Percentiles rank a stretch among this genome's conserved stretches.
These are phyloP conservation scores for Ophiostoma piceae DNA, from an alignment of 2,329 filamentous ascomycete species.

Conservation along the genomic window DNA sequence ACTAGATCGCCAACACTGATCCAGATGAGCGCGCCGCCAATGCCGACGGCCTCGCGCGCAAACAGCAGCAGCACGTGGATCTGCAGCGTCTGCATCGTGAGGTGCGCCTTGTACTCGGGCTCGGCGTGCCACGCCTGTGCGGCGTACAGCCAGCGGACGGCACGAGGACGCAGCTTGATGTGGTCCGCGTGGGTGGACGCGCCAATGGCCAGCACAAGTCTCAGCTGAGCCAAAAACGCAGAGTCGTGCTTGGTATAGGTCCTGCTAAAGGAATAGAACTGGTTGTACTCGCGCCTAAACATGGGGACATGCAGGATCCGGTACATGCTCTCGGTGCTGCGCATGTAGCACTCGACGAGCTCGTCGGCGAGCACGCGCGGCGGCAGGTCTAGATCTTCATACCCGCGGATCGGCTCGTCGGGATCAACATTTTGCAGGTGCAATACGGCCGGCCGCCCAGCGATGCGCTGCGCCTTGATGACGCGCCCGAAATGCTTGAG, in stretches of 20 bases:
- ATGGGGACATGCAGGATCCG: constrained; percentile 54
- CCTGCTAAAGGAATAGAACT: not conserved
- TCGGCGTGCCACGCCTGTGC: constrained; percentile 45
- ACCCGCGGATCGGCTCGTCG: constrained; percentile 24
- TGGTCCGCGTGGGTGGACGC: constrained; percentile 29
- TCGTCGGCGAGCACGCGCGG: constrained; percentile 43
- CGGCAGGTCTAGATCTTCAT: constrained; percentile 36
- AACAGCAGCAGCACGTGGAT: constrained; percentile 47
- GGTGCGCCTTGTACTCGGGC: constrained; percentile 45
- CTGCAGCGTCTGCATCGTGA: constrained; percentile 47
- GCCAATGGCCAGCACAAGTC: not conserved
- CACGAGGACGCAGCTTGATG: constrained; percentile 40
- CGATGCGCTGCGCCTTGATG: constrained; percentile 3
- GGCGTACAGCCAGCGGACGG: constrained; percentile 49
- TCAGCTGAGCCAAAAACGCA: not conserved
- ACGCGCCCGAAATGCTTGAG: not conserved
- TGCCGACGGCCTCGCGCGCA: constrained; percentile 41
- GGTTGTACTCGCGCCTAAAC: constrained; percentile 51
- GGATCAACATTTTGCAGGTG: not conserved
- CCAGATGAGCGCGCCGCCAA: constrained; percentile 46
- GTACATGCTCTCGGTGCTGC: constrained; percentile 51
- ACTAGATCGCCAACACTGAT: constrained; percentile 41
- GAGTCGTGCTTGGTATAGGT: not conserved
- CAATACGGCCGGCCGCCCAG: not conserved
- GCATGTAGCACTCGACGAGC: constrained; percentile 49